Evolutionary conservation across 495 filamentous ascomycete genomes (phyloP).

Genomic region (Penicillium odoratum): DNA sequence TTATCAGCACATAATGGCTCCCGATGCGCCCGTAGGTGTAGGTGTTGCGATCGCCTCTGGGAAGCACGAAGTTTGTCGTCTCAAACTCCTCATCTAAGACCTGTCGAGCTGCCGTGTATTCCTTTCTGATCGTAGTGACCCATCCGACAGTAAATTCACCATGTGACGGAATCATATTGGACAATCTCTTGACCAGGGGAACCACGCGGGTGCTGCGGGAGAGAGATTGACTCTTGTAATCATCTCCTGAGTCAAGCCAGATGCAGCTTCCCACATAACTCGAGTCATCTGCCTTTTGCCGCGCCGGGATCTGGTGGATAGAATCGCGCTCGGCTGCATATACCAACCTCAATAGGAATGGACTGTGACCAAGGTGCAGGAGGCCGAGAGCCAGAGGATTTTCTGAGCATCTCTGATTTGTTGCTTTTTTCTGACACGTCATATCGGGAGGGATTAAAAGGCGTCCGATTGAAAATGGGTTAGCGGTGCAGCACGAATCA

Average conservation of each 20-base stretch:
- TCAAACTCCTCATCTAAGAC: slow-evolving; percentile 2
- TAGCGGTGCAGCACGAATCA: slow-evolving; percentile 1
- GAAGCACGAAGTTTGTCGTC: neutral
- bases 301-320: neutral
- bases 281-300: neutral
- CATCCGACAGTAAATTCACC: slow-evolving; percentile 4
- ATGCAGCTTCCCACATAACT: neutral
- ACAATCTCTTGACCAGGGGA: neutral
- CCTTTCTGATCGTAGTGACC: slow-evolving; percentile 3
- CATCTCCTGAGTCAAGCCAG: neutral
- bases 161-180: slow-evolving; percentile 1
- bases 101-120: slow-evolving; percentile 3
- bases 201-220: neutral
- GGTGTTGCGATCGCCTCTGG: neutral
- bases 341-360: neutral
- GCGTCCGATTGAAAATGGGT: neutral
- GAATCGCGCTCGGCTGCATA: neutral
- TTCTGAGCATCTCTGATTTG: neutral
- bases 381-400: neutral
- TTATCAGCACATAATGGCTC: neutral
- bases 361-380: neutral
- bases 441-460: neutral
- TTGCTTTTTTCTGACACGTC: neutral
- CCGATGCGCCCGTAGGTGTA: slow-evolving; percentile 4
- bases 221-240: neutral